phyloP scores from a whole-genome alignment of 1,139 yeast species.

The Candida pseudoviswanathii region DNA sequence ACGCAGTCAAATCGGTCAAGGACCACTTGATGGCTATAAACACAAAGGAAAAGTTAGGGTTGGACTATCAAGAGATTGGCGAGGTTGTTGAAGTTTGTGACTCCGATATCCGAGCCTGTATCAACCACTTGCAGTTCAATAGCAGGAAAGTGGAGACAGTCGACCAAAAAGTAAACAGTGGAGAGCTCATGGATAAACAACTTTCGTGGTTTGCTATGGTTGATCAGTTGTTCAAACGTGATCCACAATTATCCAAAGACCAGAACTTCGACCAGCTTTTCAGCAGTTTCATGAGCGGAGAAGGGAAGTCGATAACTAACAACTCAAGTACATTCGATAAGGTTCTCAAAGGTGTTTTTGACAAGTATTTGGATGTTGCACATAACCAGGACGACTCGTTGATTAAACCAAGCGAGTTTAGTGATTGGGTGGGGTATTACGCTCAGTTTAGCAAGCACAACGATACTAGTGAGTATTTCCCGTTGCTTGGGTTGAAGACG shows the following conservation, averaged over 20 bases:
- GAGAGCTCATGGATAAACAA: constrained; percentile 42
- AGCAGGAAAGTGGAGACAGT: constrained; percentile 26
- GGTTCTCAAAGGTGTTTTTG: constrained; percentile 73
- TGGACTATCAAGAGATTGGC: constrained; percentile 38
- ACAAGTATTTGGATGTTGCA: constrained; percentile 53
- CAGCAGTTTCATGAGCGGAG: constrained; percentile 34
- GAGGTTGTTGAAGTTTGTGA: constrained; percentile 72
- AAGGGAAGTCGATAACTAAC: constrained; percentile 46
- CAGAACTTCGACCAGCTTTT: constrained; percentile 49
- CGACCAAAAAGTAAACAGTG: constrained; percentile 12
- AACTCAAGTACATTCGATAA: constrained; percentile 57
- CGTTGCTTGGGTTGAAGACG: constrained; percentile 62
- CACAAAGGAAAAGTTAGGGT: constrained; percentile 31
- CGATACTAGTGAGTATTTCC: constrained; percentile 57
- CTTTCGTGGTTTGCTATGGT: constrained; percentile 63
- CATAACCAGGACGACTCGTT: constrained; percentile 68
- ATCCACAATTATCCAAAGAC: constrained; percentile 47
- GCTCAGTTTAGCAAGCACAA: constrained; percentile 49
- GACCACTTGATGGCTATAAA: constrained; percentile 39
- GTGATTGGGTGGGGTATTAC: constrained; percentile 78
- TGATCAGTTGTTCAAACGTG: constrained; percentile 54
- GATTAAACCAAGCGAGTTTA: constrained; percentile 58
- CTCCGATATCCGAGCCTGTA: constrained; percentile 84
- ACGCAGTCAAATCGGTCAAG: constrained; percentile 42
- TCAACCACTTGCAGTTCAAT: constrained; percentile 80